phyloP scores from a whole-genome alignment of 2,329 filamentous ascomycete species.

The Talaromyces sp. region DNA sequence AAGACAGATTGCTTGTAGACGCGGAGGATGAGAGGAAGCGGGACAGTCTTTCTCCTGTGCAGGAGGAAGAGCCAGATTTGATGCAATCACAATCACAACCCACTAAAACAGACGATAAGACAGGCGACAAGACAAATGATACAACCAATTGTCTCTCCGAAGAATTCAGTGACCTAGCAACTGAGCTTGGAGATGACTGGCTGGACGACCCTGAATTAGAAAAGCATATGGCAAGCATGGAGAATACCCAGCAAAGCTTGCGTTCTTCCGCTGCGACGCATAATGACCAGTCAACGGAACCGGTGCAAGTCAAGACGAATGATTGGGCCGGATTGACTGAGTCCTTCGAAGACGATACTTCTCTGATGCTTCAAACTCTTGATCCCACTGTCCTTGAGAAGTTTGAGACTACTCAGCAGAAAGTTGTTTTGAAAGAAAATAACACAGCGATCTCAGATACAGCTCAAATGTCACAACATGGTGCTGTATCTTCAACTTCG shows the following conservation, averaged over 20 bases:
- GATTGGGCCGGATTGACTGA: constrained; percentile 4
- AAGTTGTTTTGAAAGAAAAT: not conserved
- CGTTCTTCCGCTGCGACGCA: not conserved
- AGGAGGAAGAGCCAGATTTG: not conserved
- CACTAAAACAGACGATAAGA: not conserved
- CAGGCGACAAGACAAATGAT: not conserved
- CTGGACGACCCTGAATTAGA: constrained; percentile 1
- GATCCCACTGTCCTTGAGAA: constrained; percentile 21
- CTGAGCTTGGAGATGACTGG: constrained; percentile 16
- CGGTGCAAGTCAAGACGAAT: not conserved
- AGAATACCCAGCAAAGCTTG: not conserved
- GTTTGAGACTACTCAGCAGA: constrained; percentile 14
- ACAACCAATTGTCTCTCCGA: not conserved
- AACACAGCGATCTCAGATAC: not conserved
- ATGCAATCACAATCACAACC: not conserved
- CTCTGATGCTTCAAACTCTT: constrained; percentile 28
- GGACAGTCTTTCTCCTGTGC: not conserved
- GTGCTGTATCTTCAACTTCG: too few relatives aligned
- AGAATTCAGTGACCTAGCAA: constrained; percentile 7
- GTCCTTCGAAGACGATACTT: constrained; percentile 36
- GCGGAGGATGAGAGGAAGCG: not conserved
- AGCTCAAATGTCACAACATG: too few relatives aligned
- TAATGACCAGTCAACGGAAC: not conserved
- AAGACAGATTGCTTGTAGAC: not conserved
- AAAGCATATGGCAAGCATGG: constrained; percentile 5